These are phyloP conservation scores for Yarrowia yakushimensis DNA, from an alignment of 805 yeast genomes.

Conservation along the genomic window DNA sequence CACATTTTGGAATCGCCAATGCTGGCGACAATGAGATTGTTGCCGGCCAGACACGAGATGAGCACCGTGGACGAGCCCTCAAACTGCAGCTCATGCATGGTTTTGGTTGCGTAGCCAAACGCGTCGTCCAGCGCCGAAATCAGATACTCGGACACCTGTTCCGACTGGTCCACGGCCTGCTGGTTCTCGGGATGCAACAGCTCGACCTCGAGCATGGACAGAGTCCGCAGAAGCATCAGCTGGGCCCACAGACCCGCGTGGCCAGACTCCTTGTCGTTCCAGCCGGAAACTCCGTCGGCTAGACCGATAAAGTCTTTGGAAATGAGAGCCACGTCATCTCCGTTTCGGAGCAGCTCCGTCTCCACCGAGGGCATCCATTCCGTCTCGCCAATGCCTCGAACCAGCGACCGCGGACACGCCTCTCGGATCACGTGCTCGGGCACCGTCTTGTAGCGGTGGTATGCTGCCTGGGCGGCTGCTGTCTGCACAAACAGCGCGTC, in stretches of 20 bases:
- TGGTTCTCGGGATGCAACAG: slow-evolving; percentile 24
- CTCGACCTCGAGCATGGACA: slow-evolving; percentile 24
- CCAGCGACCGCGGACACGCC: slow-evolving; percentile 11
- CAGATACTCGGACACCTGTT: slow-evolving; percentile 23
- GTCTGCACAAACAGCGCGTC: slow-evolving; percentile 18
- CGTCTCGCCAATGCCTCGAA: slow-evolving; percentile 18
- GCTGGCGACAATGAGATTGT: slow-evolving; percentile 25
- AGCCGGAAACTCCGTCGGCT: slow-evolving; percentile 29
- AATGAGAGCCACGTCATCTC: slow-evolving; percentile 27
- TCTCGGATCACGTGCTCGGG: slow-evolving; percentile 23
- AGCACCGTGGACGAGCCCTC: slow-evolving; percentile 29
- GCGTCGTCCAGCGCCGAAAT: slow-evolving; percentile 26
- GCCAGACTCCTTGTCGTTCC: slow-evolving; percentile 26
- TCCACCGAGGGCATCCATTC: slow-evolving; percentile 23
- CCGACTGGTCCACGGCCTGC: slow-evolving; percentile 19
- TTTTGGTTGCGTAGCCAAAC: slow-evolving; percentile 24
- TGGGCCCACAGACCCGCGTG: slow-evolving; percentile 29
- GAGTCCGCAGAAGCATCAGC: slow-evolving; percentile 27
- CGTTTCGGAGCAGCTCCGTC: slow-evolving; percentile 16
- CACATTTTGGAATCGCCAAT: slow-evolving; percentile 28
- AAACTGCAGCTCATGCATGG: slow-evolving; percentile 24
- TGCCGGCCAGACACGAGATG: slow-evolving; percentile 27
- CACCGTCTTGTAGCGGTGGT: slow-evolving; percentile 12
- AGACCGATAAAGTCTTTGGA: slow-evolving; percentile 26
- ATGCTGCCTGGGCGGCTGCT: slow-evolving; percentile 16